Percentiles rank a stretch among this genome's conserved stretches.
Conservation (phyloP, 1,284 basidiomycete species). For the Exobasidium cylindrosporum region DNA sequence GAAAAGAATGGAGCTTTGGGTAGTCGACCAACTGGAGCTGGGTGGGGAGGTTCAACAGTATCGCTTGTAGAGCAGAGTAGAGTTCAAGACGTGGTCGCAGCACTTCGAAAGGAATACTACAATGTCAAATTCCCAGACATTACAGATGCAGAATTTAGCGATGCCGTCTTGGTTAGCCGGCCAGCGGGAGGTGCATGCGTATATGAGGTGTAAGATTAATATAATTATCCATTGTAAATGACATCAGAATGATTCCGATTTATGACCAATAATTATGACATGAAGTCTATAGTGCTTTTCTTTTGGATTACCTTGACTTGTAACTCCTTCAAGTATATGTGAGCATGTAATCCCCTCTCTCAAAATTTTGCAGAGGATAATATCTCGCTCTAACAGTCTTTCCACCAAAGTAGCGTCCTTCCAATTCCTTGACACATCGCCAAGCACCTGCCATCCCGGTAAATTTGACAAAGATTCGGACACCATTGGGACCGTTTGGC, state of each 20-base stretch:
- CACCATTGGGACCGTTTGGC: slow-evolving; percentile 9
- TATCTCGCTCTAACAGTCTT: slow-evolving; percentile 17
- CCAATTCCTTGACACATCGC: slow-evolving; percentile 30
- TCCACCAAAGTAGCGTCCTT: slow-evolving; percentile 24
- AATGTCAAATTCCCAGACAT: slow-evolving; percentile 29
- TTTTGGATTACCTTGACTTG: too few species aligned
- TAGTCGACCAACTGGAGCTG: slow-evolving; percentile 36
- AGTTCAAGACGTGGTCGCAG: slow-evolving; percentile 32
- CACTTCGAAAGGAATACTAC: slow-evolving; percentile 38
- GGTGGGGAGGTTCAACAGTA: slow-evolving; percentile 53
- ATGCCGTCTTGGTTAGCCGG: slow-evolving; percentile 46
- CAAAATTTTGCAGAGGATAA: slow-evolving; percentile 10
- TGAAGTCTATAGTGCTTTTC: too few species aligned
- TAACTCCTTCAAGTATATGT: not conserved
- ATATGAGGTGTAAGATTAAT: not conserved
- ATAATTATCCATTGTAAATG: not conserved
- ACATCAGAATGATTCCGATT: not conserved
- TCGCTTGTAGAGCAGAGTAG: slow-evolving; percentile 44
- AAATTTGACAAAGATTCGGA: slow-evolving; percentile 44
- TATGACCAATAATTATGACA: too few species aligned
- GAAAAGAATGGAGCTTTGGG: slow-evolving; percentile 43
- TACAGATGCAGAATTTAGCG: slow-evolving; percentile 27
- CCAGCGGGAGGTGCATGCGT: slow-evolving; percentile 51
- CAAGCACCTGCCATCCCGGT: slow-evolving; percentile 38
- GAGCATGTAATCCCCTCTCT: not conserved